Evolutionary conservation across 73 alveolate species (phyloP).

Genomic region (Blepharisma stoltei): DNA sequence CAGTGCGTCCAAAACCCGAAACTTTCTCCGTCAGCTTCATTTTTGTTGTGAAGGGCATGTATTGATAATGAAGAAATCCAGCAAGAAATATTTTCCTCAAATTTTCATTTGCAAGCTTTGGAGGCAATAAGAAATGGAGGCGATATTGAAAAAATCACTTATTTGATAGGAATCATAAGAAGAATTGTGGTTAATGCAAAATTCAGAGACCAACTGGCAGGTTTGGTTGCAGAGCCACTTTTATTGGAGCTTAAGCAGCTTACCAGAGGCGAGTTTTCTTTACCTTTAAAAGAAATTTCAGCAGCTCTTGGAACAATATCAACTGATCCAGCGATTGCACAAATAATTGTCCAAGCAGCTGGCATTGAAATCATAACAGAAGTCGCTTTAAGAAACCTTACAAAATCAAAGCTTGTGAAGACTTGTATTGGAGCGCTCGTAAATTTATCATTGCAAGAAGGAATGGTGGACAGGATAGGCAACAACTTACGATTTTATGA

Average conservation of each 20-base stretch:
- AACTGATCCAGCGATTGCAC: neutral
- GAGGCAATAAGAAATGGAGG: neutral
- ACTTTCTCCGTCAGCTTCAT: neutral
- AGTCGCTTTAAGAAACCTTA: neutral
- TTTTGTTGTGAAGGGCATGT: neutral
- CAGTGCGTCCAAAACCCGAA: neutral
- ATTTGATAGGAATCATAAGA: slow-evolving; percentile 10
- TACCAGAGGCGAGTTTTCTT: neutral
- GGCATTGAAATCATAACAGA: slow-evolving; percentile 15
- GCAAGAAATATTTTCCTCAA: neutral
- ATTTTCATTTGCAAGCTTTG: neutral
- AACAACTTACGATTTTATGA: slow-evolving; percentile 6
- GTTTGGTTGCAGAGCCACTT: neutral
- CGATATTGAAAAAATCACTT: neutral
- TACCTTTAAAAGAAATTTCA: slow-evolving; percentile 7
- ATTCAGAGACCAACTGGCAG: neutral
- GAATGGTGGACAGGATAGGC: slow-evolving; percentile 17
- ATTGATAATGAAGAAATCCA: slow-evolving; percentile 13
- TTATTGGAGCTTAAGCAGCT: neutral
- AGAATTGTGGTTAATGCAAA: slow-evolving; percentile 3
- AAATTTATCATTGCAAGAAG: slow-evolving; percentile 4
- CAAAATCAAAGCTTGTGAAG: neutral
- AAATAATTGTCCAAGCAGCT: slow-evolving; percentile 15
- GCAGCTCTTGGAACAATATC: slow-evolving; percentile 19
- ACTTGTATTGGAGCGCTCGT: slow-evolving; percentile 25